Evolutionary conservation across 495 filamentous ascomycete species (phyloP).

Genomic region (Daldinia vernicosa): DNA sequence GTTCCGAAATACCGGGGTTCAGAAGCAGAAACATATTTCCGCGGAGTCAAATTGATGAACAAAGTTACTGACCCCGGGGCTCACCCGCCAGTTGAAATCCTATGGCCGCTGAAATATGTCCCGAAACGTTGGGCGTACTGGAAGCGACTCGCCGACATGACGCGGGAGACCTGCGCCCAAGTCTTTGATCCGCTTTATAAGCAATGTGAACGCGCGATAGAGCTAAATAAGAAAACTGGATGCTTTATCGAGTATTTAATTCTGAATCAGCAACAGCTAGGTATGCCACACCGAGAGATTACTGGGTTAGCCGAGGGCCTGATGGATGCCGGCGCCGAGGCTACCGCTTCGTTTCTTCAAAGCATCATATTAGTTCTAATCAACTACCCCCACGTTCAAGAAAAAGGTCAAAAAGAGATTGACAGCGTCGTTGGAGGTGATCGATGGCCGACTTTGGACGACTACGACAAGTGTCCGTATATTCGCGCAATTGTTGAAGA

Average conservation of each 20-base stretch:
- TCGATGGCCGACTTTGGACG: not conserved
- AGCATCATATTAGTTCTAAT: not conserved
- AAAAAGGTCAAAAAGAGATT: not conserved
- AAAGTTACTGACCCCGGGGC: slow-evolving; percentile 1
- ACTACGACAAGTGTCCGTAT: not conserved
- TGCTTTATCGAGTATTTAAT: not conserved
- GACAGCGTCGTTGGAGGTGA: not conserved
- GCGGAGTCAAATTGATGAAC: slow-evolving; percentile 4
- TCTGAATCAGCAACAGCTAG: not conserved
- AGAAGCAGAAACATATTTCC: slow-evolving; percentile 3
- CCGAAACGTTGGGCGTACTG: slow-evolving; percentile 6
- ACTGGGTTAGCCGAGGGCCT: not conserved
- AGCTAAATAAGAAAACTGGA: not conserved
- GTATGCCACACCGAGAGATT: not conserved
- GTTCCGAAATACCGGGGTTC: not conserved
- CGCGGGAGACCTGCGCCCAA: not conserved
- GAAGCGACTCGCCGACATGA: slow-evolving; percentile 1
- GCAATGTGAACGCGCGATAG: not conserved
- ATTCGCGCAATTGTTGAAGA: slow-evolving; percentile 7
- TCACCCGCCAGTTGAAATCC: not conserved
- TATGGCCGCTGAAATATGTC: slow-evolving; percentile 1
- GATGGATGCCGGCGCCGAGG: slow-evolving; percentile 1
- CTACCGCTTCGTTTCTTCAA: slow-evolving; percentile 5
- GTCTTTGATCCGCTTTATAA: not conserved
- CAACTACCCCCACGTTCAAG: not conserved